Evolutionary conservation across 331 rosid genomes (phyloP).

Genomic region (Pyracantha coccinea): DNA sequence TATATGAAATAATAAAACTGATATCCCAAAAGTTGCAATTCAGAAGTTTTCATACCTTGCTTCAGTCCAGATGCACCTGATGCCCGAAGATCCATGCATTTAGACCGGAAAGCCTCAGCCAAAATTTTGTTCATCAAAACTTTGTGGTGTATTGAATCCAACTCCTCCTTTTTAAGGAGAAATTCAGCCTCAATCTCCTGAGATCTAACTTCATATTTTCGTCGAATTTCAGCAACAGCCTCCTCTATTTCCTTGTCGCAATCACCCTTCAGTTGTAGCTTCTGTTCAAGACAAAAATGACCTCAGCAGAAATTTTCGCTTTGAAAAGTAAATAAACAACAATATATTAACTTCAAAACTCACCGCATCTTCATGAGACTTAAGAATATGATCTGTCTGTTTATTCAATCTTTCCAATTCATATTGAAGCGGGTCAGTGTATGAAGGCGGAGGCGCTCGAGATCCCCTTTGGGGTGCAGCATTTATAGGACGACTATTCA

Average conservation of each 20-base stretch:
- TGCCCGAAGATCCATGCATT: slow-evolving; percentile 41
- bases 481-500: slow-evolving; percentile 30
- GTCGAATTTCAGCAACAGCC: slow-evolving; percentile 26
- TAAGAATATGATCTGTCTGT: slow-evolving; percentile 28
- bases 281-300: slow-evolving; percentile 39
- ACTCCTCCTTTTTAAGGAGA: slow-evolving; percentile 27
- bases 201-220: slow-evolving; percentile 45
- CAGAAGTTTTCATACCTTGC: slow-evolving; percentile 33
- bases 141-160: slow-evolving; percentile 28
- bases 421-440: slow-evolving; percentile 49
- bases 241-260: slow-evolving; percentile 62
- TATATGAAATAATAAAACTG: neutral
- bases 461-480: slow-evolving; percentile 25
- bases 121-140: slow-evolving; percentile 39
- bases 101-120: slow-evolving; percentile 65
- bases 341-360: slow-evolving; percentile 23
- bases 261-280: slow-evolving; percentile 41
- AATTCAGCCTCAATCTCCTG: slow-evolving; percentile 42
- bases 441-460: slow-evolving; percentile 11
- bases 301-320: slow-evolving; percentile 11
- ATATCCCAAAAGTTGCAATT: neutral
- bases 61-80: slow-evolving; percentile 31
- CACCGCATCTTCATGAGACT: slow-evolving; percentile 47
- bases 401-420: slow-evolving; percentile 51
- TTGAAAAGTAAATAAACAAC: slow-evolving; percentile 4